A percentile compares a stretch with the other conserved stretches of the same genome.
Evolutionary conservation across 2,329 filamentous ascomycete genomes (phyloP).

Genomic region (Trichoderma guizhouense): DNA sequence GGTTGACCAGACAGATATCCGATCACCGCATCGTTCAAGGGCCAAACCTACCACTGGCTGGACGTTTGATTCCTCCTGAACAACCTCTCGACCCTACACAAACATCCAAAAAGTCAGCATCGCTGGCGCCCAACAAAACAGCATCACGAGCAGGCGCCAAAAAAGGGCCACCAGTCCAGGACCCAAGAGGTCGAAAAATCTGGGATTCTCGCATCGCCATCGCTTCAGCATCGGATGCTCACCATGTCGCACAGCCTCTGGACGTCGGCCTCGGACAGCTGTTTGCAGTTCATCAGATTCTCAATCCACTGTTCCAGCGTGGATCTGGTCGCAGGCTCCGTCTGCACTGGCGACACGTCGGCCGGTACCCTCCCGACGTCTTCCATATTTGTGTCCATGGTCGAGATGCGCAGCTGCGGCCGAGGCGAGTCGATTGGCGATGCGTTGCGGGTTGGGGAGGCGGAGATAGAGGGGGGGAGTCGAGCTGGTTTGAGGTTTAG

Average conservation of each 20-base stretch:
- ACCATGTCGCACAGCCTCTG: slow-evolving; percentile 98
- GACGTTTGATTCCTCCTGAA: slow-evolving; percentile 97
- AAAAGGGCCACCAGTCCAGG: not conserved
- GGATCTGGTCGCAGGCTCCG: slow-evolving; percentile 83
- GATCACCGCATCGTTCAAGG: not conserved
- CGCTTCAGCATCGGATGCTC: slow-evolving; percentile 25
- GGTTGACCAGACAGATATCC: not conserved
- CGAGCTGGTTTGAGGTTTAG: slow-evolving; percentile 18
- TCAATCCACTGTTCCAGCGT: slow-evolving; percentile 98
- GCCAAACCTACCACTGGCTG: slow-evolving; percentile 80
- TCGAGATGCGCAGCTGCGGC: slow-evolving; percentile 4
- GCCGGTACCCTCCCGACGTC: slow-evolving; percentile 86
- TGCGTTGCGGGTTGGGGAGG: not conserved
- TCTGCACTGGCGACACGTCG: slow-evolving; percentile 67
- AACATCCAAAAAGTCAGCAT: slow-evolving; percentile 16
- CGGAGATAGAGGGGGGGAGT: not conserved
- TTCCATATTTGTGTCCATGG: slow-evolving; percentile 98
- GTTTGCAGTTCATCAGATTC: slow-evolving; percentile 97
- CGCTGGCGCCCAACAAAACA: not conserved
- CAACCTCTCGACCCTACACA: slow-evolving; percentile 81
- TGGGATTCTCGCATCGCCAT: not conserved
- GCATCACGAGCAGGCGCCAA: slow-evolving; percentile 1
- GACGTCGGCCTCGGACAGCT: slow-evolving; percentile 90
- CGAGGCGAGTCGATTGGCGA: not conserved
- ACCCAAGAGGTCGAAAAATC: not conserved